These are phyloP conservation scores for Letharia lupina DNA, from an alignment of 495 filamentous ascomycete species.

Conservation along the genomic window DNA sequence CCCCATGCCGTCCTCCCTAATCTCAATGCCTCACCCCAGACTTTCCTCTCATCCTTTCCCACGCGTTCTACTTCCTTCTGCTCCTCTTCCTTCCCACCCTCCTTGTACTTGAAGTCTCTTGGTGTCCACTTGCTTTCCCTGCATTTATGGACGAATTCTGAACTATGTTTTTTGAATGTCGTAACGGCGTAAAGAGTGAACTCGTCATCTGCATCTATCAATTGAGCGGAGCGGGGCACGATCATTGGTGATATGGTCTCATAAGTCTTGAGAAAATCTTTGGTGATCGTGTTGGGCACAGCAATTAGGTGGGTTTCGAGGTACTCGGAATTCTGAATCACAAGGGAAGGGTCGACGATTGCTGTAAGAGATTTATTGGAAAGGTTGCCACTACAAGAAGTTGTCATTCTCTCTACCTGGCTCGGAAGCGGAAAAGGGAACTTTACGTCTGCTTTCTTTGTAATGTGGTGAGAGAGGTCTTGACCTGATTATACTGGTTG, in stretches of 20 bases:
- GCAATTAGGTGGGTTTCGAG: conserved; percentile 90
- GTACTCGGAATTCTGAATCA: conserved; percentile 89
- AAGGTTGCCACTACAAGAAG: conserved; percentile 67
- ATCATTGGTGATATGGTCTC: conserved; percentile 79
- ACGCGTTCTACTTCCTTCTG: conserved; percentile 73
- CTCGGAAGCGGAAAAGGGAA: background rate
- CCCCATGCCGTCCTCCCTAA: conserved; percentile 82
- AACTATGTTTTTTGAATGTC: conserved; percentile 80
- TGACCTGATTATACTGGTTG: conserved; percentile 82
- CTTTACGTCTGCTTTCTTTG: conserved; percentile 80
- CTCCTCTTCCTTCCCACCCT: conserved; percentile 82
- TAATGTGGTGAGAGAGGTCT: conserved; percentile 67
- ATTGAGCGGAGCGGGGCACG: conserved; percentile 74
- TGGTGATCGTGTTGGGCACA: conserved; percentile 65
- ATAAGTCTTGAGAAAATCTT: conserved; percentile 83
- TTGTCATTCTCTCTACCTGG: conserved; percentile 19
- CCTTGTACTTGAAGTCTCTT: conserved; percentile 85
- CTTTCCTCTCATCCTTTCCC: conserved; percentile 68
- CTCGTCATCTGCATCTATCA: conserved; percentile 75
- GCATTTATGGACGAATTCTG: conserved; percentile 81
- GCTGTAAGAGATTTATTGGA: conserved; percentile 86
- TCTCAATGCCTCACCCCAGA: conserved; percentile 84
- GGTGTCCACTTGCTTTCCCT: conserved; percentile 90
- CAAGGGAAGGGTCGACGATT: conserved; percentile 65
- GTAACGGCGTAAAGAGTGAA: conserved; percentile 84